These are phyloP conservation scores for Chalciporus chontae DNA, from an alignment of 768 basidiomycete species.

Conservation along the genomic window DNA sequence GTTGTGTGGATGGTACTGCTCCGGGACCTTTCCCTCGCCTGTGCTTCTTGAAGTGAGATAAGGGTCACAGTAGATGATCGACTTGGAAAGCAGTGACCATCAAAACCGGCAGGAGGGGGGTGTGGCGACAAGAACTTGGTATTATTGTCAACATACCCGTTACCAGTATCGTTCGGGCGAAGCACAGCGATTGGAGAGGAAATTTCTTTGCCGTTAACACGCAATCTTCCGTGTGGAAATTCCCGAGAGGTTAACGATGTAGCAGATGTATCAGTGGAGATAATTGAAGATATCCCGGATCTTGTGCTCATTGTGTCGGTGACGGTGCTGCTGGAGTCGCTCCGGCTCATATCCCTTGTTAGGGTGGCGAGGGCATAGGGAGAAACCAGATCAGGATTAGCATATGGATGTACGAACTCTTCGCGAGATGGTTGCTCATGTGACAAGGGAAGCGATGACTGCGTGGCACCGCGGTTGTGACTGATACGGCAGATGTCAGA, in stretches of 20 bases:
- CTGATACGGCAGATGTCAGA: slow-evolving; percentile 9
- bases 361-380: slow-evolving; percentile 33
- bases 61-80: slow-evolving; percentile 55
- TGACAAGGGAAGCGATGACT: slow-evolving; percentile 25
- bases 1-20: slow-evolving; percentile 40
- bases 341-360: slow-evolving; percentile 36
- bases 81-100: slow-evolving; percentile 42
- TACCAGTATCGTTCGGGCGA: slow-evolving; percentile 24
- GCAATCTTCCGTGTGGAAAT: slow-evolving; percentile 10
- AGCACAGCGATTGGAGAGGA: slow-evolving; percentile 51
- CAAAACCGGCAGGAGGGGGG: slow-evolving; percentile 30
- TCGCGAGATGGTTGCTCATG: slow-evolving; percentile 34
- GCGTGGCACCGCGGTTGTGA: slow-evolving; percentile 11
- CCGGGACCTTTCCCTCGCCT: slow-evolving; percentile 60
- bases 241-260: slow-evolving; percentile 23
- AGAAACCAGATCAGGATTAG: slow-evolving; percentile 66
- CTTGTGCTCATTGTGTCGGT: slow-evolving; percentile 42
- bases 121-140: slow-evolving; percentile 31
- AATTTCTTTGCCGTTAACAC: slow-evolving; percentile 49
- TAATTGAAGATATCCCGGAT: slow-evolving; percentile 33
- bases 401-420: slow-evolving; percentile 66
- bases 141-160: slow-evolving; percentile 27
- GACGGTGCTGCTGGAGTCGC: slow-evolving; percentile 51
- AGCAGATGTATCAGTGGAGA: slow-evolving; percentile 33
- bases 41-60: slow-evolving; percentile 76